These are phyloP conservation scores for Kalmusia sp. DNA, from an alignment of 2,329 filamentous ascomycete species.

Conservation along the genomic window DNA sequence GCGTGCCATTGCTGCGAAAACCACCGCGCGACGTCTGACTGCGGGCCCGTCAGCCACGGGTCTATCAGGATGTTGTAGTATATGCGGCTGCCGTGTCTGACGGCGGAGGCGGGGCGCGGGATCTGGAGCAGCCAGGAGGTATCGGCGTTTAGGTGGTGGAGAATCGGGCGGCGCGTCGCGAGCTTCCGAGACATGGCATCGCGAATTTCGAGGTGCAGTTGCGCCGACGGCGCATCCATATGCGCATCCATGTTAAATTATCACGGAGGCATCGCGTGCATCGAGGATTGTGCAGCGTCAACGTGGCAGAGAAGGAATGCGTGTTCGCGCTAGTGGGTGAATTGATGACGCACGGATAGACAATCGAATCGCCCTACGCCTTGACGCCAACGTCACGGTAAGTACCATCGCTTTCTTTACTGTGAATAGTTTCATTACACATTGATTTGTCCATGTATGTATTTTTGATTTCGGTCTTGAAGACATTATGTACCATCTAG, in stretches of 20 bases:
- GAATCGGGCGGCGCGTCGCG: conserved; percentile 57
- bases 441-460: too few relatives aligned
- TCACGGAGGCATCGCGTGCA: conserved; percentile 29
- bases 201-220: conserved; percentile 54
- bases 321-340: conserved; percentile 10
- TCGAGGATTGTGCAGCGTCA: conserved; percentile 1
- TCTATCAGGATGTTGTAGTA: conserved; percentile 72
- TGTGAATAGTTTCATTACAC: neutral
- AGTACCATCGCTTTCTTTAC: neutral
- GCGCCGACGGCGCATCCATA: conserved; percentile 45
- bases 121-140: conserved; percentile 73
- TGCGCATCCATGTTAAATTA: conserved; percentile 38
- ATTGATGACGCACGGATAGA: conserved; percentile 14
- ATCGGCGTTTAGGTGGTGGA: conserved; percentile 72
- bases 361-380: neutral
- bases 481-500: neutral
- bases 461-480: too few relatives aligned
- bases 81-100: conserved; percentile 52
- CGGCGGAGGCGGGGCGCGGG: conserved; percentile 58
- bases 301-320: conserved; percentile 3
- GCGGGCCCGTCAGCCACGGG: conserved; percentile 69
- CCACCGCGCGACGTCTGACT: conserved; percentile 69
- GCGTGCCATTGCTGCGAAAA: conserved; percentile 72
- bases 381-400: neutral
- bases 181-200: conserved; percentile 49